These are phyloP conservation scores for Ruellia speciosa DNA, from an alignment of 305 asterid genomes.

Conservation along the genomic window DNA sequence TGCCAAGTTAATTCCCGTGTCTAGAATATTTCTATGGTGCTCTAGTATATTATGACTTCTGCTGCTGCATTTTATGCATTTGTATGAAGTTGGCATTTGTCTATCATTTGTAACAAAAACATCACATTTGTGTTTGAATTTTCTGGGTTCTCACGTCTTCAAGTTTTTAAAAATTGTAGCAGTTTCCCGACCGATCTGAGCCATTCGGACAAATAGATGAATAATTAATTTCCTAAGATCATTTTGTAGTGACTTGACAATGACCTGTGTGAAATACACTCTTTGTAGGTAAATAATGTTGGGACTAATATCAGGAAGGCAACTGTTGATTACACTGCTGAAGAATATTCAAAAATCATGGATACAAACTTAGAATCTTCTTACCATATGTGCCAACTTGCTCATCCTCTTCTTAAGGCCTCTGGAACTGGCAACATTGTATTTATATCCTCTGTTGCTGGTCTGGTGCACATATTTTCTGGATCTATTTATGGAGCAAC, in stretches of 20 bases:
- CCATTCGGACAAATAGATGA: not conserved
- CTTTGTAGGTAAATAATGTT: constrained; percentile 64
- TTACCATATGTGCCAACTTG: constrained; percentile 76
- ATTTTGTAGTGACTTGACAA: not conserved
- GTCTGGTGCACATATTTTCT: constrained; percentile 52
- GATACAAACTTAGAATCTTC: constrained; percentile 79
- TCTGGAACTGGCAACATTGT: constrained; percentile 66
- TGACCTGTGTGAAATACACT: not conserved
- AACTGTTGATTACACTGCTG: constrained; percentile 67
- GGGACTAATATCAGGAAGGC: constrained; percentile 85
- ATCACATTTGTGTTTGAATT: too few species aligned
- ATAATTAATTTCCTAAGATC: too few species aligned
- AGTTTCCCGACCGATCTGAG: not conserved
- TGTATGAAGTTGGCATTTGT: too few species aligned
- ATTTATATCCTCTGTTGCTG: constrained; percentile 81
- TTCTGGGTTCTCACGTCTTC: too few species aligned
- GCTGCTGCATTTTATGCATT: too few species aligned
- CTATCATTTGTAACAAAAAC: too few species aligned
- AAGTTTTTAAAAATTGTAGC: not conserved
- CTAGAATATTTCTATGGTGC: too few species aligned
- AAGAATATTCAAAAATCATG: constrained; percentile 61
- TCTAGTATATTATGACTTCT: too few species aligned
- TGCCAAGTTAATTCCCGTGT: too few species aligned
- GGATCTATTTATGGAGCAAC: constrained; percentile 93
- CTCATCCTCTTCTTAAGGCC: constrained; percentile 78